Conservation (phyloP, 2,329 filamentous ascomycete genomes). For the Colletotrichum nymphaeae region DNA sequence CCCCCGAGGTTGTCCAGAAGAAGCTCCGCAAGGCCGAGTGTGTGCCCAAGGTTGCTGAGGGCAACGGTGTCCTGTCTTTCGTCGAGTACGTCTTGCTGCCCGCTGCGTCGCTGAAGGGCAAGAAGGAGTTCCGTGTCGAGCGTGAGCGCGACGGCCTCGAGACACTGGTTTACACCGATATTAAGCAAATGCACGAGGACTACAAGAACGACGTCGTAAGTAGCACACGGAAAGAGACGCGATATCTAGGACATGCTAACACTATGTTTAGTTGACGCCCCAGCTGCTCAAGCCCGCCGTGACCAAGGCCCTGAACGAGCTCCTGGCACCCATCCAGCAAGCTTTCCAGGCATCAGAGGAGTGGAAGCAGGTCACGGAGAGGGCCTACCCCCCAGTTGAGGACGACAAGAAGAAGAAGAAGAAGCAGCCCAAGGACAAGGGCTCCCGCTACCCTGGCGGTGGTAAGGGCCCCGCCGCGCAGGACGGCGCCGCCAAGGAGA, state of each 20-base stretch:
- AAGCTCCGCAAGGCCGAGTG: conserved; percentile 90
- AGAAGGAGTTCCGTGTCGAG: conserved; percentile 74
- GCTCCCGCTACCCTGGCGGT: conserved; percentile 69
- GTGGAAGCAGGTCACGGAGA: conserved; percentile 80
- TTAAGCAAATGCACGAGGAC: conserved; percentile 81
- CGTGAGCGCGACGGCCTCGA: conserved; percentile 73
- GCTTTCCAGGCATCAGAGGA: conserved; percentile 78
- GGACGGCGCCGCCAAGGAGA: conserved; percentile 31
- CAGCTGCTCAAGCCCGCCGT: conserved; percentile 91
- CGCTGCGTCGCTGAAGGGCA: conserved; percentile 70
- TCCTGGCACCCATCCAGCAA: conserved; percentile 82
- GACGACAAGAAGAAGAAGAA: conserved; percentile 75
- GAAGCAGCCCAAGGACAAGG: conserved; percentile 83
- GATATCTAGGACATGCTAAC: conserved; percentile 25
- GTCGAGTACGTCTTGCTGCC: conserved; percentile 90
- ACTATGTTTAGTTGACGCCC: conserved; percentile 71
- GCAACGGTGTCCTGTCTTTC: conserved; percentile 88
- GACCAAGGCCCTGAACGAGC: conserved; percentile 75
- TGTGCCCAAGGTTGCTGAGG: conserved; percentile 79
- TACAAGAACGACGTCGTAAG: conserved; percentile 76
- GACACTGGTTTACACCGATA: conserved; percentile 82
- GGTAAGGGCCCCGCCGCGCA: conserved; percentile 28
- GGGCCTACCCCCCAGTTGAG: conserved; percentile 80
- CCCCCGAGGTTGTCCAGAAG: conserved; percentile 78
- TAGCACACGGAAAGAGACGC: not conserved